A percentile compares a stretch with the other conserved stretches of the same genome.
Evolutionary conservation across 257 asterid species (phyloP).

Genomic region (Przewalskia tangutica): DNA sequence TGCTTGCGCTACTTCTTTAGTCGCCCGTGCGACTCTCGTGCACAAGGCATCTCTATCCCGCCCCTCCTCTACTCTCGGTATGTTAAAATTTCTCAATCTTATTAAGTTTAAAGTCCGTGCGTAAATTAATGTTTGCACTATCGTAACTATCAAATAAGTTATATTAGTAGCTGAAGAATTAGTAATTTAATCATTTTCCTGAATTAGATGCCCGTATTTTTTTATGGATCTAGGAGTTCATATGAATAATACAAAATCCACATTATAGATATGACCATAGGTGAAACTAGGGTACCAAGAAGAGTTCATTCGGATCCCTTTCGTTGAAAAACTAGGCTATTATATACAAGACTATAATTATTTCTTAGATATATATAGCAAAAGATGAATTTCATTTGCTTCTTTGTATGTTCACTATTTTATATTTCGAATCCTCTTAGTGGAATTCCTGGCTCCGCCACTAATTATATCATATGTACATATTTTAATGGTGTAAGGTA

Average conservation of each 20-base stretch:
- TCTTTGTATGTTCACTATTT: too few species aligned
- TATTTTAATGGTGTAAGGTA: background rate
- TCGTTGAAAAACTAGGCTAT: too few species aligned
- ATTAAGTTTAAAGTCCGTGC: too few species aligned
- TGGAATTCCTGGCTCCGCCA: too few species aligned
- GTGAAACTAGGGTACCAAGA: too few species aligned
- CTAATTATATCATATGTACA: background rate
- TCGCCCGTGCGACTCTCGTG: conserved; percentile 44
- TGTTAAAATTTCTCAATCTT: background rate
- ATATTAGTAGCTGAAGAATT: background rate
- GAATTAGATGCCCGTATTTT: background rate
- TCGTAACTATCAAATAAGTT: background rate
- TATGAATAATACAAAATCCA: too few species aligned
- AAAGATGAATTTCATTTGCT: too few species aligned
- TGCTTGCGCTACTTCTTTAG: conserved; percentile 36
- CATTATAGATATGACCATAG: too few species aligned
- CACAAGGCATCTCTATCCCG: conserved; percentile 30
- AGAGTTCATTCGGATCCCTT: too few species aligned
- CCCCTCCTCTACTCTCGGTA: conserved; percentile 37
- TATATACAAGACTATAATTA: too few species aligned
- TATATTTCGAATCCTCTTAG: too few species aligned
- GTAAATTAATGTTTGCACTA: background rate
- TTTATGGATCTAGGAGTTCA: background rate
- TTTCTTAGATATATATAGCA: too few species aligned
- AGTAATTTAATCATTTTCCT: background rate